Evolutionary conservation across 2,329 filamentous ascomycete genomes (phyloP).

Genomic region (Rosellinia necatrix): DNA sequence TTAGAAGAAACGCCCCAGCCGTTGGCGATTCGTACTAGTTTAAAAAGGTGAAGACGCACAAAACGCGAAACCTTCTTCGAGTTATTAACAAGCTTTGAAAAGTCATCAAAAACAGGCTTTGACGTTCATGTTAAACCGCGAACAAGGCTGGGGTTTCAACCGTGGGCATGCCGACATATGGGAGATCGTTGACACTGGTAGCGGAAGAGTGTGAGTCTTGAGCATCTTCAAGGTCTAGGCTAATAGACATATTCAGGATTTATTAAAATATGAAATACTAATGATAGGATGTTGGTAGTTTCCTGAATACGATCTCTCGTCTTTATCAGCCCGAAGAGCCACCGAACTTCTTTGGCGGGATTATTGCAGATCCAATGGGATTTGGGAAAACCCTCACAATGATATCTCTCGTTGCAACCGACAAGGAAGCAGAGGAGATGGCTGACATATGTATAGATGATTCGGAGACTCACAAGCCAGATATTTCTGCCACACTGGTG

Average conservation of each 20-base stretch:
- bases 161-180: not conserved
- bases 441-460: not conserved
- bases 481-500: conserved; percentile 38
- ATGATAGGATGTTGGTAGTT: not conserved
- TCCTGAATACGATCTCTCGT: conserved; percentile 40
- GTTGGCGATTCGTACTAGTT: not conserved
- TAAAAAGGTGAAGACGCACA: not conserved
- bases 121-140: conserved; percentile 9
- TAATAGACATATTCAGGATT: not conserved
- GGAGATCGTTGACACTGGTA: not conserved
- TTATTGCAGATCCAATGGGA: conserved; percentile 54
- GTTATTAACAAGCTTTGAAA: too few species aligned
- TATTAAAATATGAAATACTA: conserved; percentile 24
- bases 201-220: not conserved
- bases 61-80: not conserved
- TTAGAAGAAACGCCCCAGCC: not conserved
- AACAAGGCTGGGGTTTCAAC: conserved; percentile 6
- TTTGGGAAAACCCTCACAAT: conserved; percentile 52
- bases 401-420: conserved; percentile 45
- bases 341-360: conserved; percentile 45
- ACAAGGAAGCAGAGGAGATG: not conserved
- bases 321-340: not conserved
- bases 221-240: not conserved
- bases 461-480: not conserved
- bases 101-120: conserved; percentile 13